These are phyloP conservation scores for Fragilariopsis cylindrus DNA, from an alignment of 108 stramenopile species.

Conservation along the genomic window DNA sequence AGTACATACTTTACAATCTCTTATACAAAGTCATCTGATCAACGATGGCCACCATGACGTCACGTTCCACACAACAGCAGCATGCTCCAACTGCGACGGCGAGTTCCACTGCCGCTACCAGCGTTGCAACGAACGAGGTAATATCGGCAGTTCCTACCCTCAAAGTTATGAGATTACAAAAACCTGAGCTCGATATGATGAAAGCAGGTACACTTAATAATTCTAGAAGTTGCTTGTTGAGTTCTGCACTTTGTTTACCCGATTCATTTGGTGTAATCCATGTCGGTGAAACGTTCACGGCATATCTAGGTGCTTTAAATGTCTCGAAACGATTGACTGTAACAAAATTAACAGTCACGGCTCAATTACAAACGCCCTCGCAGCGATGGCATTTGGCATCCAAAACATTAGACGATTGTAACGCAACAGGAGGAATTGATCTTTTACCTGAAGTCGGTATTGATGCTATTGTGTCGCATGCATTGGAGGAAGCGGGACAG, in stretches of 20 bases:
- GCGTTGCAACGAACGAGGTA: constrained; percentile 17
- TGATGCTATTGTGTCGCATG: constrained; percentile 77
- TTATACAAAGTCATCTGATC: no score
- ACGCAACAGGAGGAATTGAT: constrained; percentile 47
- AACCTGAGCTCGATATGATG: constrained; percentile 59
- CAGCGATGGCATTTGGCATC: constrained; percentile 64
- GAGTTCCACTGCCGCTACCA: neutral
- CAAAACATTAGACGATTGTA: constrained; percentile 44
- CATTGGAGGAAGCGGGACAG: constrained; percentile 77
- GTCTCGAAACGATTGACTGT: constrained; percentile 48
- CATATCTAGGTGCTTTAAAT: constrained; percentile 80
- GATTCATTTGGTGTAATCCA: constrained; percentile 77
- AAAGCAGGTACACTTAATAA: constrained; percentile 43
- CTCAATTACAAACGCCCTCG: constrained; percentile 82
- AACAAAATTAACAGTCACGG: constrained; percentile 58
- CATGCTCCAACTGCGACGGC: neutral
- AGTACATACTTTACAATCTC: no score
- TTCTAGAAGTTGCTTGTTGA: constrained; percentile 30
- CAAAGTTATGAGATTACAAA: constrained; percentile 86
- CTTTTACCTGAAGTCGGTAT: constrained; percentile 54
- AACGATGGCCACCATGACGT: no score
- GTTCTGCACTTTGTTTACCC: constrained; percentile 64
- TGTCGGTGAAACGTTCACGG: constrained; percentile 82
- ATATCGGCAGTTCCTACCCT: constrained; percentile 71
- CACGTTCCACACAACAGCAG: neutral